Evolutionary conservation across 305 asterid species (phyloP).

Genomic region (Petunia hybrid): DNA sequence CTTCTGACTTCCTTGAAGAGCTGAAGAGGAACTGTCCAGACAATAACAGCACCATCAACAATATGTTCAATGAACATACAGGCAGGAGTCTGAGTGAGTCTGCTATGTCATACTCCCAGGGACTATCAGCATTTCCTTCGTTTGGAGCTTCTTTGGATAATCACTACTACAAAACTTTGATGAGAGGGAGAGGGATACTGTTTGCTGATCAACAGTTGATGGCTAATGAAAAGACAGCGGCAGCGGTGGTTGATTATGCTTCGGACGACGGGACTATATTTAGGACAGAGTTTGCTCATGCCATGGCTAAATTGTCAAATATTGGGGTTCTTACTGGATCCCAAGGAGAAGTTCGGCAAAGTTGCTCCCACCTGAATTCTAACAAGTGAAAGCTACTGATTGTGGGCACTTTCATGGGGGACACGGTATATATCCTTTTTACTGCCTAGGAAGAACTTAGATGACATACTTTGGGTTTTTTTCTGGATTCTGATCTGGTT

Average conservation of each 20-base stretch:
- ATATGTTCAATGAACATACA: neutral
- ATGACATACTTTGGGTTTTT: too few relatives aligned
- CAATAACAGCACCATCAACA: neutral
- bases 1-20: constrained; percentile 34
- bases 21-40: constrained; percentile 32
- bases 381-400: neutral
- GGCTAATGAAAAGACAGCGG: constrained; percentile 40
- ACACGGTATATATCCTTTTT: too few relatives aligned
- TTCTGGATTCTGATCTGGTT: too few relatives aligned
- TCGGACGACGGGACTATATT: constrained; percentile 39
- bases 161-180: constrained; percentile 38
- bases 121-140: constrained; percentile 29
- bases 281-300: constrained; percentile 40
- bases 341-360: constrained; percentile 40
- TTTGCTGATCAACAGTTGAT: constrained; percentile 47
- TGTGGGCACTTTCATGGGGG: too few relatives aligned
- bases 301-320: constrained; percentile 45
- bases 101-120: constrained; percentile 33
- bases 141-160: constrained; percentile 35
- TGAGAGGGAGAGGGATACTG: constrained; percentile 43
- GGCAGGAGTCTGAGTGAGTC: neutral
- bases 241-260: constrained; percentile 39
- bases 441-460: too few relatives aligned
- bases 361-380: constrained; percentile 36
- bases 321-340: constrained; percentile 39